These are phyloP conservation scores for Diutina scorzettiae DNA, from an alignment of 1,139 yeast species.

Conservation along the genomic window DNA sequence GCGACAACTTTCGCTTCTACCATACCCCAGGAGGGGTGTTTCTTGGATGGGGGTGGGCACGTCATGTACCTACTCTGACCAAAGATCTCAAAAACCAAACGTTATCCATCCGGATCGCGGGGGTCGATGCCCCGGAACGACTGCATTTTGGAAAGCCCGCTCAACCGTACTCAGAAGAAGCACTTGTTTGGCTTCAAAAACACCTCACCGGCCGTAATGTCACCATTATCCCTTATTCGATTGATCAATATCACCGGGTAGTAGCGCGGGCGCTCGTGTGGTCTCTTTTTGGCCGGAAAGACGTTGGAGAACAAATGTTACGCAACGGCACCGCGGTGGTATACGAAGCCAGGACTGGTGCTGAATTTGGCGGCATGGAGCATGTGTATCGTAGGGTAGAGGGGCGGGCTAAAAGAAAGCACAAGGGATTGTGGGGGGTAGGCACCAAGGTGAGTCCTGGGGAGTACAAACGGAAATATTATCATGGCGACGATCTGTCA, in stretches of 20 bases:
- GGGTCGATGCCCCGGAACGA: constrained; percentile 95
- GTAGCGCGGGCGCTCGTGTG: constrained; percentile 73
- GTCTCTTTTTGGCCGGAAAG: constrained; percentile 64
- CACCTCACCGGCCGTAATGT: constrained; percentile 57
- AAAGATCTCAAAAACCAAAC: constrained; percentile 44
- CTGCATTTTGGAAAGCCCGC: constrained; percentile 93
- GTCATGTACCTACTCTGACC: constrained; percentile 35
- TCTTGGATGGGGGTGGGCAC: constrained; percentile 91
- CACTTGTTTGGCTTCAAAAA: constrained; percentile 59
- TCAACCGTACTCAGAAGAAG: constrained; percentile 81
- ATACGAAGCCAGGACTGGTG: constrained; percentile 71
- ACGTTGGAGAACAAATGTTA: constrained; percentile 82
- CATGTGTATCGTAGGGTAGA: constrained; percentile 47
- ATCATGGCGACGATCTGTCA: neutral
- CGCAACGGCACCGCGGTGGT: constrained; percentile 74
- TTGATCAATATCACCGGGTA: constrained; percentile 84
- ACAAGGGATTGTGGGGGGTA: constrained; percentile 60
- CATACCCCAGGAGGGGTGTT: constrained; percentile 89
- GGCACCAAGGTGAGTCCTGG: neutral
- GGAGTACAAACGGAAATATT: neutral
- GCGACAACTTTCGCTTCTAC: constrained; percentile 84
- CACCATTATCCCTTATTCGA: constrained; percentile 61
- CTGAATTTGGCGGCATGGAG: constrained; percentile 78
- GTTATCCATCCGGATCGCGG: constrained; percentile 65
- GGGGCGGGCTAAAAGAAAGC: constrained; percentile 39